Evolutionary conservation across 2,329 filamentous ascomycete genomes (phyloP), one percentile per base, ranked within the genome.

Genomic region (Sarocladiaceae sp.): DNA sequence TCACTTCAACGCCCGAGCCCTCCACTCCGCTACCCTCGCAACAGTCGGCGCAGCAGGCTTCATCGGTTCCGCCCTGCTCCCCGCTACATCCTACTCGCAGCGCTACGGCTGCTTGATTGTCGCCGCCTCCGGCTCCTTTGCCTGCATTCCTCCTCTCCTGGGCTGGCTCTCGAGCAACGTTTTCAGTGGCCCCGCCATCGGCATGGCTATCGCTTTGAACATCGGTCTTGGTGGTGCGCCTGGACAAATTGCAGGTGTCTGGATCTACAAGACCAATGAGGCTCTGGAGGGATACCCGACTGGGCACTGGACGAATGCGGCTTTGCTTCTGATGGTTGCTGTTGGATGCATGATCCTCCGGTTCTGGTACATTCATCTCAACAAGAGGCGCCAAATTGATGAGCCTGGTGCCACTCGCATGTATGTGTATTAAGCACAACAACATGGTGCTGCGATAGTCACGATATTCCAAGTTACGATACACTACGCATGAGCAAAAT

Each of bases 91-190:
- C 2, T 87, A 84, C 58, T 51, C 72, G 33, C 60, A 64, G 11
- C 80, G 85, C 8, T 88, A 88, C 60, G 84, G 80, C 4, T 86
- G 82, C 56, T 74, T 88, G 4, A 85, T 87, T 18, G 72, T 88
- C 13, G 83, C 82, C 1, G 72, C 80, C 0, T 78, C 77, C 4
- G 84, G 85, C 1, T 72, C 83, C 0, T 88, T 88, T 52, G 77
- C 82, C 1, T 84, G 80, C 55, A 84, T 87, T 26, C 83, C 85
- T 0, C 82, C 83, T 0, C 72, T 88, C 39, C 71, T 86, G 0
- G 83, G 82, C 2, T 86, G 83, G 83, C 67, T 87, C 2, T 81
- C 80, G 2, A 80, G 78, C n/a, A 88, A 88, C 59, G 68, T 86
- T 29, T 79, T 78, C 58, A 80, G 74, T 39, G 86, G 84, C 0